phyloP scores from a whole-genome alignment of 352 stramenopile species.

The Phytopythium kandeliae region DNA sequence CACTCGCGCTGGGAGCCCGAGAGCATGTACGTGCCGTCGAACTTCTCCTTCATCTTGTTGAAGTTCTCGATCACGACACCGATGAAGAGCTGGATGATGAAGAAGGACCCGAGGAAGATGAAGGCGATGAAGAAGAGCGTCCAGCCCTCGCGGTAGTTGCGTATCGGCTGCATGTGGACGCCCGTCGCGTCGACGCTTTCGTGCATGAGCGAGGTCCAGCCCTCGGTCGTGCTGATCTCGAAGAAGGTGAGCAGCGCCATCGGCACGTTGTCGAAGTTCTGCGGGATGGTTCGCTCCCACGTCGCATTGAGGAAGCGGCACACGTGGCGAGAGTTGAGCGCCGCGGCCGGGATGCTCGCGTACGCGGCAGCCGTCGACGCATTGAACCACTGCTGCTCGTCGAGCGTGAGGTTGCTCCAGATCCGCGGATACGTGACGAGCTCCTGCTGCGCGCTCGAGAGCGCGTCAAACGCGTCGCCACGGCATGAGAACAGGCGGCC shows the following conservation, averaged over 20 bases:
- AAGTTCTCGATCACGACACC: conserved; percentile 92
- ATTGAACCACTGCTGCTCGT: conserved; percentile 43
- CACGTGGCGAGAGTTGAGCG: conserved; percentile 34
- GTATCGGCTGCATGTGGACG: conserved; percentile 86
- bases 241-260: conserved; percentile 64
- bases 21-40: conserved; percentile 59
- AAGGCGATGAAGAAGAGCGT: conserved; percentile 87
- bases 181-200: conserved; percentile 75
- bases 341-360: background rate
- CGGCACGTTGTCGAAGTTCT: conserved; percentile 79
- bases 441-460: conserved; percentile 19
- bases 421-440: conserved; percentile 36
- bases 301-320: conserved; percentile 32
- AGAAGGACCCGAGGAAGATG: conserved; percentile 85
- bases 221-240: conserved; percentile 89
- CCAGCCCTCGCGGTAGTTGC: conserved; percentile 63
- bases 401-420: conserved; percentile 36
- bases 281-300: conserved; percentile 46
- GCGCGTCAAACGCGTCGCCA: conserved; percentile 41
- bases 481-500: conserved; percentile 64
- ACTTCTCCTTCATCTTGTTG: conserved; percentile 63
- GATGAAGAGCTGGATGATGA: conserved; percentile 91
- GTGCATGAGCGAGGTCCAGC: conserved; percentile 86
- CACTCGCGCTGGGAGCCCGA: conserved; percentile 71
- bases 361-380: conserved; percentile 9